Conservation (phyloP, 2,329 filamentous ascomycete genomes). For the Paraphaeosphaeria minitans region DNA sequence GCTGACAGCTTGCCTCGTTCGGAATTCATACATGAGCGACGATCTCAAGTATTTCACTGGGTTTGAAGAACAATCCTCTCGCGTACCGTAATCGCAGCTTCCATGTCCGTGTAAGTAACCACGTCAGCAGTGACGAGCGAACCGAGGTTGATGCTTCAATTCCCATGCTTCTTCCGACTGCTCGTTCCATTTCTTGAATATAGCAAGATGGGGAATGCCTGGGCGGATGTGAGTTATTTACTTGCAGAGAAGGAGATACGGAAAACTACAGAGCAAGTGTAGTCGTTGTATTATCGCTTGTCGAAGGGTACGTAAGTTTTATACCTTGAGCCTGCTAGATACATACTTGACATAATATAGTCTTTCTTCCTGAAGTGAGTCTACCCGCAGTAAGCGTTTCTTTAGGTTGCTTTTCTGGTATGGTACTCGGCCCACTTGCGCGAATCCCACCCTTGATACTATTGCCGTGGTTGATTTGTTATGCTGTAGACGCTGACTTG, state of each 20-base stretch:
- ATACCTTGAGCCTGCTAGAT: background rate
- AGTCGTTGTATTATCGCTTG: background rate
- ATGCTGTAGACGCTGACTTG: background rate
- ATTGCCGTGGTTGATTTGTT: too few species aligned
- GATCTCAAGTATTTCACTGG: too few species aligned
- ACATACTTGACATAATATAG: background rate
- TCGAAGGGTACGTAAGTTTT: background rate
- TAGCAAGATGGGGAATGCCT: background rate
- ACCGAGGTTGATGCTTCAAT: background rate
- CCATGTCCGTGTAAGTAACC: background rate
- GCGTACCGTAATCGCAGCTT: background rate
- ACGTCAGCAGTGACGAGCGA: background rate
- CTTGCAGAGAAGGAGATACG: slow-evolving; percentile 9
- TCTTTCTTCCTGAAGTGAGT: background rate
- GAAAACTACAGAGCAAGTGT: background rate
- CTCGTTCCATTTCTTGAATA: background rate
- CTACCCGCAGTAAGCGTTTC: background rate
- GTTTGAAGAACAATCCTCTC: too few species aligned
- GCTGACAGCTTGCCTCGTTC: too few species aligned
- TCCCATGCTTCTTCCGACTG: background rate
- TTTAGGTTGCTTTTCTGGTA: too few species aligned
- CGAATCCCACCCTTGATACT: too few species aligned
- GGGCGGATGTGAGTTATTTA: slow-evolving; percentile 6
- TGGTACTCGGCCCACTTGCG: too few species aligned
- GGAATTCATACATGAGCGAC: too few species aligned